Percentiles rank a stretch among this genome's conserved stretches.
These are phyloP conservation scores for Suhomyces wounanorum DNA, from an alignment of 1,139 yeast species.

Conservation along the genomic window DNA sequence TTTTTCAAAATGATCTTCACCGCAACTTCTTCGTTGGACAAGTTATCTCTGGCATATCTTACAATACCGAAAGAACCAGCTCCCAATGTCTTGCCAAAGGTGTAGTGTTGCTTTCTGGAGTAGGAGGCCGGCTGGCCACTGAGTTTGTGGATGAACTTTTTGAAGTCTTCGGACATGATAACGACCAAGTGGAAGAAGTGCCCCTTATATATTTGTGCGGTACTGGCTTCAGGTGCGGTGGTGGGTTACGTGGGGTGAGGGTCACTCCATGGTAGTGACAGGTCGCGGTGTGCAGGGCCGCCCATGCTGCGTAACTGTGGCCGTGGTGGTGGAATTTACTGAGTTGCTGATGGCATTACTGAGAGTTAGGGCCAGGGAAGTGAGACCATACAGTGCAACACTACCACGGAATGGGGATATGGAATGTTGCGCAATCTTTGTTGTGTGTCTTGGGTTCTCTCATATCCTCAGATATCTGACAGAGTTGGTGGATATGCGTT, in stretches of 20 bases:
- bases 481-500: too few species aligned
- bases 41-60: slow-evolving; percentile 64
- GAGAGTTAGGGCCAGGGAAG: too few species aligned
- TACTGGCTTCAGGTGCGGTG: neutral
- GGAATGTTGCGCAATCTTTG: too few species aligned
- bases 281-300: neutral
- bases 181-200: neutral
- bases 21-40: slow-evolving; percentile 74
- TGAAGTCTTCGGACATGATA: slow-evolving; percentile 20
- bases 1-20: slow-evolving; percentile 82
- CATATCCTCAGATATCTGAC: too few species aligned
- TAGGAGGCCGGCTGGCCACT: slow-evolving; percentile 77
- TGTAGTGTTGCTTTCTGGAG: slow-evolving; percentile 60
- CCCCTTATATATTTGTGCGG: neutral
- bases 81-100: slow-evolving; percentile 79
- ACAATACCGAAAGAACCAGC: slow-evolving; percentile 94
- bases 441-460: too few species aligned
- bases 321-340: too few species aligned
- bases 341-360: too few species aligned
- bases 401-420: too few species aligned
- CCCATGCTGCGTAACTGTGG: too few species aligned
- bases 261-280: neutral
- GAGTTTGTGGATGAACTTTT: slow-evolving; percentile 50
- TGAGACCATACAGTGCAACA: too few species aligned
- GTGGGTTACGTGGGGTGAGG: neutral